Evolutionary conservation across 2,329 filamentous ascomycete species (phyloP).

Genomic region (Lachnellula suecica): DNA sequence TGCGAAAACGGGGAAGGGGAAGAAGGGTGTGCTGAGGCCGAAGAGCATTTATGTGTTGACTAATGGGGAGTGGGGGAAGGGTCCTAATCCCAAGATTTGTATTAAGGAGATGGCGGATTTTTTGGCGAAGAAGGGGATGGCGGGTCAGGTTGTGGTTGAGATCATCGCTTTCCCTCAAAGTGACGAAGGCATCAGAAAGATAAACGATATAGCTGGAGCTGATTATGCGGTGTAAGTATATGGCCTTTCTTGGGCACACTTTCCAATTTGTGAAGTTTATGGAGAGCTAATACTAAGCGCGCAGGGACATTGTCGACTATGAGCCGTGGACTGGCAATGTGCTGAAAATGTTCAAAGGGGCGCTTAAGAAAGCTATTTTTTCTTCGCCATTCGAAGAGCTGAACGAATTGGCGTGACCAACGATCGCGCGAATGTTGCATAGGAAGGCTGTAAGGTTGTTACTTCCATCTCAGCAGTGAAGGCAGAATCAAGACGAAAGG

Average conservation of each 20-base stretch:
- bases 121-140: not conserved
- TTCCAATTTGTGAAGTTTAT: no score
- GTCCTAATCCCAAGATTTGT: constrained; percentile 2
- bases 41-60: constrained; percentile 25
- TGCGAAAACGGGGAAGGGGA: constrained; percentile 10
- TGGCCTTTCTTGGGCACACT: no score
- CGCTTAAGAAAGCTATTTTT: constrained; percentile 14
- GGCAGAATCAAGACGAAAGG: no score
- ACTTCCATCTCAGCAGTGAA: no score
- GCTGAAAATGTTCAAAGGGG: constrained; percentile 23
- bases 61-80: constrained; percentile 20
- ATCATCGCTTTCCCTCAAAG: constrained; percentile 20
- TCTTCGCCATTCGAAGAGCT: not conserved
- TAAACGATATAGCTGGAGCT: constrained; percentile 7
- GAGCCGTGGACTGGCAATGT: constrained; percentile 22
- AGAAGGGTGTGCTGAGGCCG: constrained; percentile 13
- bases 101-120: constrained; percentile 10
- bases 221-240: constrained; percentile 21
- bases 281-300: not conserved
- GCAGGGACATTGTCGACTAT: constrained; percentile 20
- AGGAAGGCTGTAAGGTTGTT: no score
- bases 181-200: constrained; percentile 6
- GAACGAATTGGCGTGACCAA: not conserved
- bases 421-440: no score
- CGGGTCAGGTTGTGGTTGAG: constrained; percentile 8